Evolutionary conservation across 1,139 yeast genomes (phyloP).

Genomic region (Hyphopichia wangnamkhiaoensis): DNA sequence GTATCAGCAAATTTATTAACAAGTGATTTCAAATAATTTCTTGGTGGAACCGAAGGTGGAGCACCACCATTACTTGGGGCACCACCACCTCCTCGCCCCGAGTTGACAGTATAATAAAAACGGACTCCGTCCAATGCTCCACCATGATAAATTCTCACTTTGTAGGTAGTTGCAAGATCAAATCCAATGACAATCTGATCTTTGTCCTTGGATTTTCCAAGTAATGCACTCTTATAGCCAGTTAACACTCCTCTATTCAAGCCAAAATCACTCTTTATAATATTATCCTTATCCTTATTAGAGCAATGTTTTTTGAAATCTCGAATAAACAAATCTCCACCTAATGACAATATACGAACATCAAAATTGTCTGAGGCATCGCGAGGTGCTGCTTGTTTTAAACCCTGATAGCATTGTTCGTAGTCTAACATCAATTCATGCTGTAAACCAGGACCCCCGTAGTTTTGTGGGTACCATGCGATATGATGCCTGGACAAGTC

Average conservation of each 20-base stretch:
- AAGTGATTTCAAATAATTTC: conserved; percentile 44
- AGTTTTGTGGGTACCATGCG: conserved; percentile 56
- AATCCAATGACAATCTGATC: conserved; percentile 28
- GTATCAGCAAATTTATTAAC: conserved; percentile 14
- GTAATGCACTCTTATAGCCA: conserved; percentile 47
- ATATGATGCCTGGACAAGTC: conserved; percentile 66
- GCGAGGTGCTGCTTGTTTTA: conserved; percentile 21
- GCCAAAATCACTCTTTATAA: conserved; percentile 44
- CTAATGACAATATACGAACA: conserved; percentile 49
- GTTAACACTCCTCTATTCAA: conserved; percentile 33
- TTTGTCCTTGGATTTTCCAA: conserved; percentile 35
- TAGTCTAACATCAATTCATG: conserved; percentile 51
- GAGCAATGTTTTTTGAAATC: conserved; percentile 29
- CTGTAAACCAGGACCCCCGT: conserved; percentile 64
- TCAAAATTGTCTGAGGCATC: conserved; percentile 40
- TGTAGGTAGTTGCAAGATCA: conserved; percentile 33
- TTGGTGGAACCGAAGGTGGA: conserved; percentile 49
- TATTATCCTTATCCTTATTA: conserved; percentile 12
- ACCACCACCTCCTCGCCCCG: conserved; percentile 6
- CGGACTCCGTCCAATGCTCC: conserved; percentile 75
- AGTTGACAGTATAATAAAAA: conserved; percentile 18
- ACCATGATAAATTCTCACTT: conserved; percentile 68
- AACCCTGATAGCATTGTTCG: conserved; percentile 43
- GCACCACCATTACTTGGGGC: conserved; percentile 8
- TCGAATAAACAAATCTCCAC: conserved; percentile 37